Evolutionary conservation across 306 rosid genomes (phyloP), one percentile per base, ranked within the genome.

Genomic region (Geum urbanum): DNA sequence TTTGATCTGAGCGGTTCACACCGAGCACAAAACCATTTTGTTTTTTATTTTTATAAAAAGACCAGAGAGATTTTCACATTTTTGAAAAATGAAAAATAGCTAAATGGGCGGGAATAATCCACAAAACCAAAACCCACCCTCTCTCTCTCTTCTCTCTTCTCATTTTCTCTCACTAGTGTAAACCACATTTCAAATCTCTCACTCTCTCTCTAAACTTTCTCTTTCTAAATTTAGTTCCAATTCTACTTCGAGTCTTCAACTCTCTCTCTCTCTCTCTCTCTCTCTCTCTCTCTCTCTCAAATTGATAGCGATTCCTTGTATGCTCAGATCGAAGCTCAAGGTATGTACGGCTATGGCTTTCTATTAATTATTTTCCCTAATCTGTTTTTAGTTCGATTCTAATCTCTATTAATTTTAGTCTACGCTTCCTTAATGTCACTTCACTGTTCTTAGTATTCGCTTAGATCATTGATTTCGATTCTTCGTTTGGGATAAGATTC

Each of bases 41-140:
- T 6, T 27, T 27, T 27, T 27, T 27, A n/a, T 27, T 27, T 27
- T 27, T 27, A 58, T n/a, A 27, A 55, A 1, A 8, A 22, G 9
- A 54, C 32, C 32, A 27, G 32, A 14, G 15, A 24, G 15, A 24
- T 49, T 12, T 12, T 40, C 14, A 4, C 14, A 4, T 16, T 6
- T 54, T 55, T 12, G 7, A 68, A 69, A 39, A 53, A 18, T 3
- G 15, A 41, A 53, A 52, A 49, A 27, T 22, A 24, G 1, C 11
- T 18, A 40, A 44, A 22, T 69, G 50, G 49, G 73, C 63, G 73
- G 73, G 73, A 54, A n/a, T 39, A 69, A 69, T 1, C 73, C 63
- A 54, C 51, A 13, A 41, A 53, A 54, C 52, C 51, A 18, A 56
- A 39, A 55, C 2, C 49, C 53, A 41, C 40, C 19, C 27, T 14